Base-by-base conservation (phyloP, 2,329 filamentous ascomycete species). In the Aspergillus pseudoglaucus region DNA sequence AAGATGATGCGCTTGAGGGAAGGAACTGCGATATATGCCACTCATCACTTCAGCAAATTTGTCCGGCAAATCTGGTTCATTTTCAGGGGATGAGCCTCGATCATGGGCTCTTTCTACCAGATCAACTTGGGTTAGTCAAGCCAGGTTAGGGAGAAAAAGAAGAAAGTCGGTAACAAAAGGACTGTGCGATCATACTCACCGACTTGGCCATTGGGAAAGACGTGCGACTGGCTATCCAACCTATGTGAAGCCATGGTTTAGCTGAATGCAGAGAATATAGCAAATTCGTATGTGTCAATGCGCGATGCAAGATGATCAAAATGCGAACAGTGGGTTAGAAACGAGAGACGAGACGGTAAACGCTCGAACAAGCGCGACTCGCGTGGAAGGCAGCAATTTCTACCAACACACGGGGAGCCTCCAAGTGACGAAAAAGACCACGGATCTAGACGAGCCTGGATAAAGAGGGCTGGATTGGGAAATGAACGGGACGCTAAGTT, bases 21-120 rank as follows among this genome's bases (percentile, higher is more conserved):
- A 95, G 55, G 85, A 85, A 67, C 88, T 91, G 45, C 90, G 81
- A 64, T 88, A 95, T 23, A 96, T 76, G 7, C 85, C 84, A 6
- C 83, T 79, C 17, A 84, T 72, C 17, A 95, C 85, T 23, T 82
- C 71, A 15, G 85, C 88, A 67, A 91, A 95, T 63, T 95, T 95
- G 54, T 71, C 59, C 1, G 87, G 87, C n/a, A 63, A 46, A 8
- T 52, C 53, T 42, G 37, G 17, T 14, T 20, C 17, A 5, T 39
- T 39, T 39, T 39, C 37, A 39, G 2, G 12, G 10, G 37, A 39
- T 12, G 37, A 18, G 17, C 17, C 17, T 20, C 17, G 15, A 20
- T 12, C 17, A 39, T 20, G 37, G 17, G 37, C 4, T 3, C n/a
- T 39, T 17, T 39, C 37, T 39, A 17, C 6, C n/a, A 39, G 4